Conservation (phyloP, 768 basidiomycete genomes). For the Podaxis mareebaensis region DNA sequence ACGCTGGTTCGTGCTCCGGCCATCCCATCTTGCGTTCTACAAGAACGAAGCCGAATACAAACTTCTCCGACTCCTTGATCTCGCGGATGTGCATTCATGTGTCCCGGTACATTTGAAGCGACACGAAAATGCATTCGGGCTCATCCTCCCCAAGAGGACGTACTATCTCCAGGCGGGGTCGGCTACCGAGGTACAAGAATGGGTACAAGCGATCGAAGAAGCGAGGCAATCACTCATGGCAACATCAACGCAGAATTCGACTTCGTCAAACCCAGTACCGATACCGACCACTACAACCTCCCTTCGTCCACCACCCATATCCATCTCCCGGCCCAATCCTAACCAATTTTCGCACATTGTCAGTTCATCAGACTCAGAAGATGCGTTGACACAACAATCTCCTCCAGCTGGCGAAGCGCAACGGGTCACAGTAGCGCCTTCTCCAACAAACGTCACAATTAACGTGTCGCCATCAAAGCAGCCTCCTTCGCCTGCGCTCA, state of each 20-base stretch:
- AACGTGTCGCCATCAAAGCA: conserved; percentile 30
- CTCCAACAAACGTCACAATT: conserved; percentile 19
- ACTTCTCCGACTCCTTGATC: conserved; percentile 83
- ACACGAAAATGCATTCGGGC: conserved; percentile 85
- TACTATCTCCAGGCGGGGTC: conserved; percentile 86
- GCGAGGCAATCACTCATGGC: conserved; percentile 65
- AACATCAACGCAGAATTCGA: conserved; percentile 60
- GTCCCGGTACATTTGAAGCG: conserved; percentile 86
- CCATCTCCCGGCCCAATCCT: conserved; percentile 49
- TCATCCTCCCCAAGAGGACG: conserved; percentile 87
- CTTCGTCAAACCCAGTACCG: conserved; percentile 48
- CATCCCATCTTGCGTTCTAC: conserved; percentile 94
- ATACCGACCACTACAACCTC: conserved; percentile 28
- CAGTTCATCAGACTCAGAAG: conserved; percentile 82
- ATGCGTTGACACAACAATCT: conserved; percentile 33
- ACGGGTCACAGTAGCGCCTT: conserved; percentile 8
- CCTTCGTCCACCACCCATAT: conserved; percentile 34
- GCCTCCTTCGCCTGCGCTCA: conserved; percentile 22
- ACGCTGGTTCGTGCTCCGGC: conserved; percentile 95
- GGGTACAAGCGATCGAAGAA: conserved; percentile 83
- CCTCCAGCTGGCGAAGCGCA: not conserved
- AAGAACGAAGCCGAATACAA: conserved; percentile 95
- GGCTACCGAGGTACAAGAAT: conserved; percentile 70
- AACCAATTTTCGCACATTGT: conserved; percentile 41
- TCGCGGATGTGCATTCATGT: conserved; percentile 88